A percentile compares a stretch with the other conserved stretches of the same genome.
phyloP scores from a whole-genome alignment of 1,139 yeast species.

The Saccharomyces hybrid region DNA sequence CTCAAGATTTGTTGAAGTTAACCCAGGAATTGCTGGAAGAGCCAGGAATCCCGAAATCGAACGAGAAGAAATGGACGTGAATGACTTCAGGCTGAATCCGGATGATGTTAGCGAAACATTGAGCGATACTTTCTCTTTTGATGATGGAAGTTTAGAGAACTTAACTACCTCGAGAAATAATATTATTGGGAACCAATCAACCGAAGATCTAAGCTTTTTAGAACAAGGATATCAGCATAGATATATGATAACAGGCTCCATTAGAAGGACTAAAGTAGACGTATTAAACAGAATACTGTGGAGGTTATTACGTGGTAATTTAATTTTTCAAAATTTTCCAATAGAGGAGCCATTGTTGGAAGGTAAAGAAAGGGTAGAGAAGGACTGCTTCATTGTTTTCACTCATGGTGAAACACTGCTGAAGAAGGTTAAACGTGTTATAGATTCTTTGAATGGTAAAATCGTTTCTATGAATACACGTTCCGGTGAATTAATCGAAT shows the following conservation, averaged over 20 bases:
- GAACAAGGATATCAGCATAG: slow-evolving; percentile 33
- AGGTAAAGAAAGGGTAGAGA: slow-evolving; percentile 38
- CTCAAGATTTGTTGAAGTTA: slow-evolving; percentile 37
- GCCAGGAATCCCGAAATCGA: slow-evolving; percentile 16
- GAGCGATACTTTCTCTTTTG: slow-evolving; percentile 25
- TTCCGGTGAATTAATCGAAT: slow-evolving; percentile 33
- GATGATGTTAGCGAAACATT: slow-evolving; percentile 21
- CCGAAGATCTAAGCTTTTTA: slow-evolving; percentile 14
- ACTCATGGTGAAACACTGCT: slow-evolving; percentile 62
- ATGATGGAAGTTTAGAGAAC: slow-evolving; percentile 15
- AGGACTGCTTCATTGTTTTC: slow-evolving; percentile 58
- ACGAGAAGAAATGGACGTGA: slow-evolving; percentile 14
- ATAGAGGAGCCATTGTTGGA: slow-evolving; percentile 41
- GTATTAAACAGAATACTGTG: slow-evolving; percentile 61
- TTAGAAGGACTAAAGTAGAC: slow-evolving; percentile 51
- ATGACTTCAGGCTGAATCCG: slow-evolving; percentile 20
- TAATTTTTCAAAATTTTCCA: slow-evolving; percentile 58
- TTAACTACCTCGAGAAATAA: slow-evolving; percentile 12
- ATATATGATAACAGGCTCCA: slow-evolving; percentile 52
- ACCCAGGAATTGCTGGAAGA: slow-evolving; percentile 28
- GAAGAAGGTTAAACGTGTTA: slow-evolving; percentile 50
- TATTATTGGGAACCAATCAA: background rate
- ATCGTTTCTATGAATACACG: slow-evolving; percentile 42
- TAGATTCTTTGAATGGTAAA: slow-evolving; percentile 59
- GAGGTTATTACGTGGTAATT: slow-evolving; percentile 67